Evolutionary conservation across 139 green algal genomes (phyloP).

Genomic region (Chlamydomonas asymmetrica): DNA sequence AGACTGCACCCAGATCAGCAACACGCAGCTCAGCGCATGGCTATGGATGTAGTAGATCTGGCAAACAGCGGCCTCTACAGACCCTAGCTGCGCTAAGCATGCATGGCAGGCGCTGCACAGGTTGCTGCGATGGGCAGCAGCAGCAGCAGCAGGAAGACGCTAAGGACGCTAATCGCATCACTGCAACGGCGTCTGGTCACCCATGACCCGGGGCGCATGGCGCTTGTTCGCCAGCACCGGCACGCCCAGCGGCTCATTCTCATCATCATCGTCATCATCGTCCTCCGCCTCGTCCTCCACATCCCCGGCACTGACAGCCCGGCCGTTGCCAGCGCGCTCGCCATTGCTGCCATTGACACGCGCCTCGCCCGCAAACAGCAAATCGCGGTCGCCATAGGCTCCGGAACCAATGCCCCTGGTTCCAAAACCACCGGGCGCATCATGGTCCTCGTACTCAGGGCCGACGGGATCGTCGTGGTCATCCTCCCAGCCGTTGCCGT

Average conservation of each 20-base stretch:
- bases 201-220: background rate
- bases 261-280: background rate
- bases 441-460: too few relatives aligned
- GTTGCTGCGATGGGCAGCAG: too few relatives aligned
- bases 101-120: background rate
- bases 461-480: background rate
- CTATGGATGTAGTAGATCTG: background rate
- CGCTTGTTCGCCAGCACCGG: conserved; percentile 1
- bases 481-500: background rate
- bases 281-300: too few relatives aligned
- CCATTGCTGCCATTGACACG: background rate
- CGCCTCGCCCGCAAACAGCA: background rate
- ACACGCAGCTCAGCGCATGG: too few relatives aligned
- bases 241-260: background rate
- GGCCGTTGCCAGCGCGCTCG: background rate
- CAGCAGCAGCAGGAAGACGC: too few relatives aligned
- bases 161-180: too few relatives aligned
- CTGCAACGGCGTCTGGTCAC: background rate
- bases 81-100: background rate
- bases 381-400: background rate
- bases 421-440: too few relatives aligned
- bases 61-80: background rate
- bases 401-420: background rate
- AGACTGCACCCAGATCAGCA: too few relatives aligned
- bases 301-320: background rate